A percentile compares a stretch with the other conserved stretches of the same genome.
Conservation (phyloP, 345 rosid species). For the Lepidium africanum region DNA sequence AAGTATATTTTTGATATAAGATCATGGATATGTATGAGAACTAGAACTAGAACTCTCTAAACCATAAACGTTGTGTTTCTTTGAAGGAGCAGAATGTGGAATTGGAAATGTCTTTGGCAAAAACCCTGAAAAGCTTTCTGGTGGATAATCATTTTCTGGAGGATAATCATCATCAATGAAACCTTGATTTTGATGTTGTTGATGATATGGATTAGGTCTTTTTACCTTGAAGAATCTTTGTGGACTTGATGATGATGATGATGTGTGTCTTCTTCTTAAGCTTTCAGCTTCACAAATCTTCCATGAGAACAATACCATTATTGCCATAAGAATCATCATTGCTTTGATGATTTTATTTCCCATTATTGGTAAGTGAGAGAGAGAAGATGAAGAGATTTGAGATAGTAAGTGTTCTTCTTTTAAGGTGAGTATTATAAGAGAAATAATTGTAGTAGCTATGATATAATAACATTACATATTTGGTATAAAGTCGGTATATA, state of each 20-base stretch:
- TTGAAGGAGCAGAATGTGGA: slow-evolving; percentile 76
- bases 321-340: slow-evolving; percentile 8
- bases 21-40: slow-evolving; percentile 32
- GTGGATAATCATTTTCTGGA: slow-evolving; percentile 25
- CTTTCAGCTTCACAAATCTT: slow-evolving; percentile 18
- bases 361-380: slow-evolving; percentile 3
- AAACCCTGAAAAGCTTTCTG: slow-evolving; percentile 32
- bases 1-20: neutral
- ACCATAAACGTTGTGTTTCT: slow-evolving; percentile 47
- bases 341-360: slow-evolving; percentile 11
- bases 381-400: neutral
- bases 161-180: slow-evolving; percentile 20
- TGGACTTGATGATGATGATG: slow-evolving; percentile 26
- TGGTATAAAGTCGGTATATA: neutral
- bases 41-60: slow-evolving; percentile 26
- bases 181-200: slow-evolving; percentile 1
- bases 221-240: slow-evolving; percentile 26
- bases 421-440: slow-evolving; percentile 7
- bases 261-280: slow-evolving; percentile 13
- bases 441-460: neutral
- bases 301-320: slow-evolving; percentile 23
- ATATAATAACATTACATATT: neutral
- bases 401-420: slow-evolving; percentile 12
- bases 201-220: slow-evolving; percentile 17
- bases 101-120: slow-evolving; percentile 54